These are phyloP conservation scores for Salvia rosmarinus DNA, from an alignment of 257 asterid species.

Conservation along the genomic window DNA sequence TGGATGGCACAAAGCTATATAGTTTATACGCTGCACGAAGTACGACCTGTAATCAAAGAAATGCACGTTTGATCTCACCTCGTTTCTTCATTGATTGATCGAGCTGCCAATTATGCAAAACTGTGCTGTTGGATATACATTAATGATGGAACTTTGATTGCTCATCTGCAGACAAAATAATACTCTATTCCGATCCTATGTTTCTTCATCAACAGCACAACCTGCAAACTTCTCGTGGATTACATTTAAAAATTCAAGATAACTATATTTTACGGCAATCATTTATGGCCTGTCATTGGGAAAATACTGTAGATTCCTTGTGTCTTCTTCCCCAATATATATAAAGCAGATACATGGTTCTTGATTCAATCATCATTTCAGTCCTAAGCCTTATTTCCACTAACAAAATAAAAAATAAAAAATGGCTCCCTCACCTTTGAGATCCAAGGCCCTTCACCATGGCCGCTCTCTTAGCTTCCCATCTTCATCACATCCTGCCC, in stretches of 20 bases:
- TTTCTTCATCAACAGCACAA: not conserved
- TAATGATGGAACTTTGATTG: not conserved
- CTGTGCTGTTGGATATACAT: not conserved
- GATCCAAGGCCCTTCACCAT: constrained; percentile 35
- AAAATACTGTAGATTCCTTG: not conserved
- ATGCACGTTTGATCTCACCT: not conserved
- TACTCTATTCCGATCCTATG: not conserved
- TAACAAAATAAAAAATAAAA: not conserved
- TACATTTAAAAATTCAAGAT: not conserved
- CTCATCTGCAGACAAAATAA: not conserved
- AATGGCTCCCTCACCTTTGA: constrained; percentile 53
- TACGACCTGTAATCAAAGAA: not conserved
- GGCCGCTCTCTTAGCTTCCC: constrained; percentile 55
- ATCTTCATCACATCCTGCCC: constrained; percentile 25
- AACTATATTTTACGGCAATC: not conserved
- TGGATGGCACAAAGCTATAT: constrained; percentile 6
- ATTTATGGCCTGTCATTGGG: not conserved
- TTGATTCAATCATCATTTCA: not conserved
- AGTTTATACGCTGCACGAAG: not conserved
- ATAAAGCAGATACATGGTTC: not conserved
- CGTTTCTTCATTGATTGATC: not conserved
- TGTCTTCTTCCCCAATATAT: constrained; percentile 14
- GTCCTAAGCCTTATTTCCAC: not conserved
- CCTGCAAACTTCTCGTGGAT: not conserved
- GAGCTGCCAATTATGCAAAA: not conserved